These are phyloP conservation scores for Salicornia ramosissima DNA, from an alignment of 148 eudicot genomes.

Conservation along the genomic window DNA sequence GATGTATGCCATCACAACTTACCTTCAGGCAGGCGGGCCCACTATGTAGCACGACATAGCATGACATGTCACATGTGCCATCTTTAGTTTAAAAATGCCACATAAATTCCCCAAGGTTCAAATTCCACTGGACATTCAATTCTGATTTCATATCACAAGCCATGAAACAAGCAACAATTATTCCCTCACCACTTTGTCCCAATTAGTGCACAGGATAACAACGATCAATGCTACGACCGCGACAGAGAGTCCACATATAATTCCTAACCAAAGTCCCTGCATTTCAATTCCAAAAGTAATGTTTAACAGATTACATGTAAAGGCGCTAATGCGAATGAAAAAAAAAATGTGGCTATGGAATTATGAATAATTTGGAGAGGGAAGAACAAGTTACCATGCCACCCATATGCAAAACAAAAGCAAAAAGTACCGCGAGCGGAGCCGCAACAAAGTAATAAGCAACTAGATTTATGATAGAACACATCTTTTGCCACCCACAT, in stretches of 20 bases:
- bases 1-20: no score
- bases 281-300: neutral
- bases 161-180: no score
- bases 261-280: conserved; percentile 72
- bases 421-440: conserved; percentile 52
- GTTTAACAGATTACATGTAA: neutral
- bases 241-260: conserved; percentile 49
- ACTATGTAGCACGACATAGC: no score
- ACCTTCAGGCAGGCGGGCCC: no score
- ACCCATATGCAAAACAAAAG: conserved; percentile 48
- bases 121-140: no score
- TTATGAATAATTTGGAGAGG: neutral
- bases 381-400: conserved; percentile 34
- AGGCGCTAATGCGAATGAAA: neutral
- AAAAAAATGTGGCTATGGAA: neutral
- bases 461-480: conserved; percentile 49
- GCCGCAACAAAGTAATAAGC: conserved; percentile 61
- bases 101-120: no score
- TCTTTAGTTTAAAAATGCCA: no score
- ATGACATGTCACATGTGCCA: no score
- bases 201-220: conserved; percentile 44
- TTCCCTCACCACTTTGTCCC: conserved; percentile 47
- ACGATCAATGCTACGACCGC: conserved; percentile 46
- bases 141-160: no score
- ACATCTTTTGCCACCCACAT: conserved; percentile 65